These are phyloP conservation scores for Boeremia lycopersici DNA, from an alignment of 2,329 filamentous ascomycete species.

Conservation along the genomic window DNA sequence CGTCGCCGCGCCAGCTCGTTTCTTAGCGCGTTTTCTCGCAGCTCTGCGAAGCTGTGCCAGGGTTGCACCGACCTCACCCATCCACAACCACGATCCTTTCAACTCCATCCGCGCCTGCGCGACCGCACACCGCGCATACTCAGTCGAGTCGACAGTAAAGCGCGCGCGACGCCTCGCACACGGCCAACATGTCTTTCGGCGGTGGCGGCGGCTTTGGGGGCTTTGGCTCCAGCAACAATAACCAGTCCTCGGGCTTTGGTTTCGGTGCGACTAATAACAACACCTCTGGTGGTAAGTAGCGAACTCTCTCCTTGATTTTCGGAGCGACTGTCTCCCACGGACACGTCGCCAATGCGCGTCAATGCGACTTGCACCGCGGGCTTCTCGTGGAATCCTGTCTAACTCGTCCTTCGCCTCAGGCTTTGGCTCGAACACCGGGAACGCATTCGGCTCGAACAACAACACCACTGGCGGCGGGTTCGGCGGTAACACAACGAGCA, in stretches of 20 bases:
- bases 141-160: constrained; percentile 23
- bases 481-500: constrained; percentile 39
- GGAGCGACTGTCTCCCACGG: constrained; percentile 24
- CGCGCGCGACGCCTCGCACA: constrained; percentile 34
- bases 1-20: constrained; percentile 30
- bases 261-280: constrained; percentile 49
- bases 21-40: constrained; percentile 44
- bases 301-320: constrained; percentile 23
- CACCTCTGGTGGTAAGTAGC: constrained; percentile 59
- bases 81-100: constrained; percentile 22
- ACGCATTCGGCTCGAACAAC: constrained; percentile 44
- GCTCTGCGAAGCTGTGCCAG: constrained; percentile 22
- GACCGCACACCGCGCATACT: constrained; percentile 28
- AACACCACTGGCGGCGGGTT: constrained; percentile 41
- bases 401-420: constrained; percentile 49
- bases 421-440: constrained; percentile 48
- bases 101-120: constrained; percentile 25
- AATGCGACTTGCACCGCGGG: constrained; percentile 35
- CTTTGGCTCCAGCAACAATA: constrained; percentile 52
- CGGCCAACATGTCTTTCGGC: constrained; percentile 57
- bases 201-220: constrained; percentile 45
- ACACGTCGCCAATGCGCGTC: constrained; percentile 37
- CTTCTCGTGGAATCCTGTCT: constrained; percentile 42
- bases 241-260: constrained; percentile 42
- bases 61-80: constrained; percentile 21